Evolutionary conservation across 768 basidiomycete species (phyloP), one percentile per base, ranked within the genome.

Genomic region (Leccinum longicurvipes): DNA sequence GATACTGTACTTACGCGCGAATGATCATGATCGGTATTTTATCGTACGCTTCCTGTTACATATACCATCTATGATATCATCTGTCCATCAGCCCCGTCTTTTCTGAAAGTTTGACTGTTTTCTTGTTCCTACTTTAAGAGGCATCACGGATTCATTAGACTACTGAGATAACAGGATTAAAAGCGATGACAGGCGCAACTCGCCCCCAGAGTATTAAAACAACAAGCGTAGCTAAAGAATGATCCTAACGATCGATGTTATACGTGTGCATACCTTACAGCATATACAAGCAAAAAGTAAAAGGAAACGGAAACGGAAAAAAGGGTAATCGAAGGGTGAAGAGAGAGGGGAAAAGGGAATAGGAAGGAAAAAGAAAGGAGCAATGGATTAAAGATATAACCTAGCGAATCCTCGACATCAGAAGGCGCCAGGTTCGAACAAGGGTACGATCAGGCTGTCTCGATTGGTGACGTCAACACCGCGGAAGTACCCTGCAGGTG

Each of bases 391-490:
- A 60, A 34, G 32, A 29, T 10, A 56, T 48, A 19, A 46, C 42
- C 36, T 50, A 31, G n/a, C 19, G 15, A 56, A 21, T 12, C n/a
- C 8, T 48, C 24, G 52, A 25, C 14, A 32, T 66, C 44, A 70
- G 28, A 72, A 69, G 9, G 28, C 57, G 2, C 65, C 68, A 8
- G 60, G 53, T 49, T 62, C 56, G 50, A 72, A 72, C 59, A 73
- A 44, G 29, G 70, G 72, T 2, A 72, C 62, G 15, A 72, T 60
- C 21, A 72, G 28, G 27, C 63, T 61, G 23, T 60, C 59, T 36
- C 72, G 62, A 54, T 69, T 68, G 6, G 63, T 67, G 27, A 72
- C 68, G 61, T 72, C 70, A 11, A 72, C 53, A 31, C 70, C 68
- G 34, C 70, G 70, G 63, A 72, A 72, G 55, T 72, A 72, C 28